Evolutionary conservation across 345 rosid species (phyloP), one percentile per base, ranked within the genome.

Genomic region (Ceriops tagal): DNA sequence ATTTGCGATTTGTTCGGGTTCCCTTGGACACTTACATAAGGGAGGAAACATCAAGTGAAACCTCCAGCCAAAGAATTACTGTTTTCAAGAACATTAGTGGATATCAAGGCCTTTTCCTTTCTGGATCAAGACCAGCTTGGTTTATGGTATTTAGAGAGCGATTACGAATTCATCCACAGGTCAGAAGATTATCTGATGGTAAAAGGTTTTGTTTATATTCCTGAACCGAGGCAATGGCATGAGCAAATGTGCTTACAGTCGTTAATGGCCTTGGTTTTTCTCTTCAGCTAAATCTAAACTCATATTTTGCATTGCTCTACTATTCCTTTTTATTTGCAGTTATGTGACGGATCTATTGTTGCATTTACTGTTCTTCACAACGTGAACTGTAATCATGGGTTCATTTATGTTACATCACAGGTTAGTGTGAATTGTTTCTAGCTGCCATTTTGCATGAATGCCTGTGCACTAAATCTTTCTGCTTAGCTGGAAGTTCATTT

Each of bases 301-400:
- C 24, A 0, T 19, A 27, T 24, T 58, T 20, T 11, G 8, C 30
- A n/a, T 47, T 32, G 59, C 19, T 34, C 21, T 56, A 64, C 61
- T 73, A 64, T 64, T 20, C 26, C 31, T 18, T 63, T 58, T 31
- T 31, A 64, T 61, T 64, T 81, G 85, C 96, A 92, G 99, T 83
- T 90, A 62, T 92, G 98, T 77, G 97, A 92, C 71, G 96, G 99
- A 74, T 77, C 96, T 68, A 90, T 95, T 71, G 89, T 78, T 20
- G 99, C 99, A 70, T 95, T 95, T 81, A 92, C 97, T 66, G 99
- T 92, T 81, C 96, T 95, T 78, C 97, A 92, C 82, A 95, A 90
- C 74, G 98, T 95, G 64, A 95, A 95, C 69, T 95, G 98, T 75
- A 95, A 90, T 78, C 97, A 83, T 66, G 98, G 99, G 73, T 86